These are phyloP conservation scores for Aspergillus sp. DNA, from an alignment of 2,329 filamentous ascomycete genomes.

Conservation along the genomic window DNA sequence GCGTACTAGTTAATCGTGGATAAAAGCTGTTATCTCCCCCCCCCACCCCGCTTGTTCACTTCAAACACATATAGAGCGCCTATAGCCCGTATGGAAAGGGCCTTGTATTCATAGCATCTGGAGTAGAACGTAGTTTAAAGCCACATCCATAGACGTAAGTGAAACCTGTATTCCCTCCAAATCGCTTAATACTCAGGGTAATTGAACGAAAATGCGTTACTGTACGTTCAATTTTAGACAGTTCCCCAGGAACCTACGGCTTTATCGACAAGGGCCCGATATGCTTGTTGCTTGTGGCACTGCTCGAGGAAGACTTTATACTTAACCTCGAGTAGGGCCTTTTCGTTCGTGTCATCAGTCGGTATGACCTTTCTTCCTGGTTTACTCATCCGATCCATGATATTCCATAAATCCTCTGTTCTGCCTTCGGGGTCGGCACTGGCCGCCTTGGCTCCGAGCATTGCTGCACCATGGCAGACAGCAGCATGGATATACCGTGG, in stretches of 20 bases:
- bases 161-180: background rate
- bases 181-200: background rate
- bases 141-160: background rate
- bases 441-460: constrained; percentile 97
- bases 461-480: constrained; percentile 95
- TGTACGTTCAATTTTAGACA: background rate
- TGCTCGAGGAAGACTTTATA: constrained; percentile 96
- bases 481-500: constrained; percentile 92
- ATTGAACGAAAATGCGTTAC: background rate
- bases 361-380: constrained; percentile 81
- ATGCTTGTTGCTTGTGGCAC: constrained; percentile 79
- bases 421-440: constrained; percentile 73
- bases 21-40: too few relatives aligned
- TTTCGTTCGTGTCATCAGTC: constrained; percentile 69
- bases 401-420: constrained; percentile 87
- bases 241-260: constrained; percentile 47
- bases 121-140: background rate
- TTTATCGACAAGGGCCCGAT: constrained; percentile 75
- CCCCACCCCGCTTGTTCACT: too few relatives aligned
- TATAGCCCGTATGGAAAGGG: background rate
- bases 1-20: too few relatives aligned
- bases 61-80: too few relatives aligned
- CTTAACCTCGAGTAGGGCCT: constrained; percentile 79
- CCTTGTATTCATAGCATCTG: background rate
- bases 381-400: constrained; percentile 98